Evolutionary conservation across 1,284 basidiomycete genomes (phyloP), one percentile per base, ranked within the genome.

Genomic region (Cutaneotrichosporon sp.): DNA sequence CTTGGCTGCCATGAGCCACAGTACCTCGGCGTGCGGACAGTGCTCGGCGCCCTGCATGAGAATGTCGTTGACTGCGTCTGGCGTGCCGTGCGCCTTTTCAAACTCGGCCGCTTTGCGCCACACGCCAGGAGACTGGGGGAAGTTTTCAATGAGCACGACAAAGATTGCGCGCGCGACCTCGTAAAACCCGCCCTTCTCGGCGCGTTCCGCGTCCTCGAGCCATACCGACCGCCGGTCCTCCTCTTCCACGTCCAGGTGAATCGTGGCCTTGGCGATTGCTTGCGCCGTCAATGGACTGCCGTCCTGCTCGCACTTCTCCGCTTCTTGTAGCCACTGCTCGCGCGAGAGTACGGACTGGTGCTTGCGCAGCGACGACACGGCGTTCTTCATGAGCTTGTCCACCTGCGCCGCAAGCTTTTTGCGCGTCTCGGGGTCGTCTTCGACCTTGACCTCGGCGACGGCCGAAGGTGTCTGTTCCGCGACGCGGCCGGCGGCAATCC

Each of bases 1-100:
- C 74, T 96, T 93, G 3, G 94, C 94, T 51, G 87, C 85, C 88
- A 96, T 93, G 42, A 98, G 81, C 94, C 96, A 98, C 1, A 98
- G 79, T 0, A 90, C 86, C 73, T 98, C 94, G 1, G 91, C 91
- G 61, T 92, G 88, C 1, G 94, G 93, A 67, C 90, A 94, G 68
- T 88, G 84, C 52, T 86, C 80, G 17, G 94, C 90, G 0, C 93
- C 92, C 39, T 85, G 82, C 47, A 81, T 80, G 37, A 97, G 80
- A 2, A 97, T 81, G 1, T 84, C 83, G 64, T 90, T 84, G n/a
- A 97, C 80, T 14, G 86, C 84, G 58, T 88, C 86, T 82, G 81
- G 80, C 15, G 84, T 85, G 1, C 94, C 93, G 69, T 94, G 89
- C 2, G 80, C 78, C 76, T 93, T 91, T 70, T 98, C 94, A 50